Conservation (phyloP, 202 grass and related monocot genomes). For the Bolboschoenoplectus hybrid region DNA sequence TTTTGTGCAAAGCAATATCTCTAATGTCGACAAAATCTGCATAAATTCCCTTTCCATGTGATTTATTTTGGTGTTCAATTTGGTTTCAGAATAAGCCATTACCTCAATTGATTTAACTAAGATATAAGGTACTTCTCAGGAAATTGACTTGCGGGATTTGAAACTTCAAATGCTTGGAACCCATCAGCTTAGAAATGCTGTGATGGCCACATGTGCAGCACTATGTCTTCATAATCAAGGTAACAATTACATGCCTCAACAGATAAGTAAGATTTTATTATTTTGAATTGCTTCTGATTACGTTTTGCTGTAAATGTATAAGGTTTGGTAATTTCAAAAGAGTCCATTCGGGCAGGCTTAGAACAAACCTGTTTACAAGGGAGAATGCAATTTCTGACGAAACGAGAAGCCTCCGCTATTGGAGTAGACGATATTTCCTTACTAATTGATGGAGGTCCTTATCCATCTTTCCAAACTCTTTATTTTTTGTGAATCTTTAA, state of each 20-base stretch:
- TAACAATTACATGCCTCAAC: conserved; percentile 29
- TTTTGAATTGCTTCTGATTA: background rate
- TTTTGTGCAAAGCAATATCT: background rate
- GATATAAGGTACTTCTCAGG: conserved; percentile 44
- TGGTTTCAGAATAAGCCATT: background rate
- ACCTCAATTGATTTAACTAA: background rate
- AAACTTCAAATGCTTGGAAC: conserved; percentile 75
- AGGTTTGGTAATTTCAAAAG: conserved; percentile 70
- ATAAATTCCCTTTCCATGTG: background rate
- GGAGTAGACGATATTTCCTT: conserved; percentile 50
- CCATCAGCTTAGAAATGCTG: conserved; percentile 78
- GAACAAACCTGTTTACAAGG: conserved; percentile 62
- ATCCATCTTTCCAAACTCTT: background rate
- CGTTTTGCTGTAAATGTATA: background rate
- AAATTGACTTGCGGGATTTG: conserved; percentile 51
- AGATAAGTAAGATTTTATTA: background rate
- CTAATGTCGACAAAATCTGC: background rate
- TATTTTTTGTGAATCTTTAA: background rate
- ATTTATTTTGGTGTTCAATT: background rate
- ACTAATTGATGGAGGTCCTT: conserved; percentile 70
- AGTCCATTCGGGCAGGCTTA: conserved; percentile 69
- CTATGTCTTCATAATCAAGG: conserved; percentile 67
- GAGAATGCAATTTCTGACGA: conserved; percentile 73
- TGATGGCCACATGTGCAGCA: conserved; percentile 66
- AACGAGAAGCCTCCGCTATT: conserved; percentile 53